These are phyloP conservation scores for Filobasidium uniguttulatum DNA, from an alignment of 1,284 basidiomycete genomes.

Conservation along the genomic window DNA sequence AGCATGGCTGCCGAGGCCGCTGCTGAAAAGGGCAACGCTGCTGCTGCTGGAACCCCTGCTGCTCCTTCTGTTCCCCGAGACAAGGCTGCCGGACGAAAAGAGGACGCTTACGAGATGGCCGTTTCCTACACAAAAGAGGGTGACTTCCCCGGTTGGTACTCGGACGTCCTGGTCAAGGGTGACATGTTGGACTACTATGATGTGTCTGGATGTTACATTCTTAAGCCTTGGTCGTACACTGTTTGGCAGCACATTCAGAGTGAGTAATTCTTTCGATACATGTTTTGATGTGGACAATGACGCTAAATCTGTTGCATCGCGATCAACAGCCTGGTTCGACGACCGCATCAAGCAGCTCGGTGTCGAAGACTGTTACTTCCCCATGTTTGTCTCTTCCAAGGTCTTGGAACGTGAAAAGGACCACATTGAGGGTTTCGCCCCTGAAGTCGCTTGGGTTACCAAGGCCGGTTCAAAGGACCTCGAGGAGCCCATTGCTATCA, in stretches of 20 bases:
- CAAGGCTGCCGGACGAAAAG: constrained; percentile 64
- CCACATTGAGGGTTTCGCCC: constrained; percentile 99
- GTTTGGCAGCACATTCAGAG: constrained; percentile 96
- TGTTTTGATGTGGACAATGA: not conserved
- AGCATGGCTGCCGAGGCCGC: constrained; percentile 45
- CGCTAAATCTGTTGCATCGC: not conserved
- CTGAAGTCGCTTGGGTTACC: constrained; percentile 99
- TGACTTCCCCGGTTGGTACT: constrained; percentile 89
- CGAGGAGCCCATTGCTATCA: constrained; percentile 94
- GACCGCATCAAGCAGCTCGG: constrained; percentile 80
- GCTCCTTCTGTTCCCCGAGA: constrained; percentile 28
- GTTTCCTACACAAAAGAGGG: constrained; percentile 90
- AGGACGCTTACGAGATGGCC: constrained; percentile 78
- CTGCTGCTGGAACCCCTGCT: constrained; percentile 19
- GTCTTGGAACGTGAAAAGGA: constrained; percentile 95
- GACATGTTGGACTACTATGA: constrained; percentile 99
- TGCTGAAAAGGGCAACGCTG: constrained; percentile 25
- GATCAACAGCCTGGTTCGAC: constrained; percentile 69
- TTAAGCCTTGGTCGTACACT: constrained; percentile 92
- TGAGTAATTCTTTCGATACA: constrained; percentile 35
- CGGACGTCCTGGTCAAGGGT: constrained; percentile 88
- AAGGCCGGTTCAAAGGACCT: constrained; percentile 83
- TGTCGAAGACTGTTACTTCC: constrained; percentile 97
- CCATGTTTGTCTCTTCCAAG: constrained; percentile 91
- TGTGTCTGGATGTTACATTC: constrained; percentile 96